Conservation (phyloP, 1,284 basidiomycete species). For the Naganishia albida region DNA sequence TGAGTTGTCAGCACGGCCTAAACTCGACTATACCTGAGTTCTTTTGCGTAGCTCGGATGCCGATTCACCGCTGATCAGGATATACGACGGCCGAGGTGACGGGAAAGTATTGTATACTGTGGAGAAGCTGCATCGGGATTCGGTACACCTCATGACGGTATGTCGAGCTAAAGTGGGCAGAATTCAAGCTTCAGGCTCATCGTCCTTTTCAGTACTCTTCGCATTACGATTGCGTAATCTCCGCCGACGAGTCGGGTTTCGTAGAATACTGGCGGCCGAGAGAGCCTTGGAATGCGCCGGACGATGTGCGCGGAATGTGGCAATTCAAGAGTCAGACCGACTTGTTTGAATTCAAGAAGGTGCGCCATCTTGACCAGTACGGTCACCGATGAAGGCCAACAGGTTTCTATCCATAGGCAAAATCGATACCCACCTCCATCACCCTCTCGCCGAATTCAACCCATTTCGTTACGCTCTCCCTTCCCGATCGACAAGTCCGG, state of each 20-base stretch:
- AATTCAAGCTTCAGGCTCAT: not conserved
- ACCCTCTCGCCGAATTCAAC: conserved; percentile 84
- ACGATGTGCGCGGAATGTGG: conserved; percentile 78
- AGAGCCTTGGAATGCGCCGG: conserved; percentile 82
- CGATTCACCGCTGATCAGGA: conserved; percentile 69
- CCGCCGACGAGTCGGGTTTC: conserved; percentile 91
- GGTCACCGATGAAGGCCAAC: not conserved
- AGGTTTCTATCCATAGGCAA: conserved; percentile 63
- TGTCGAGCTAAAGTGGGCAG: conserved; percentile 48
- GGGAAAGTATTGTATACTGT: conserved; percentile 73
- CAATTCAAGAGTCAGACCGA: conserved; percentile 88
- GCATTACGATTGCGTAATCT: conserved; percentile 84
- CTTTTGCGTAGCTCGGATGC: conserved; percentile 69
- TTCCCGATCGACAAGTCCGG: conserved; percentile 88
- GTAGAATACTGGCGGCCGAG: conserved; percentile 93
- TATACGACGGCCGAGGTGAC: conserved; percentile 90
- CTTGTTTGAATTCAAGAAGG: conserved; percentile 98
- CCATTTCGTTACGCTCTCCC: conserved; percentile 87
- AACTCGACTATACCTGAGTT: not conserved
- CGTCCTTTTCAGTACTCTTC: conserved; percentile 72
- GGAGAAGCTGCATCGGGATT: conserved; percentile 75
- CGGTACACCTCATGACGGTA: conserved; percentile 88
- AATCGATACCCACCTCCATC: conserved; percentile 85
- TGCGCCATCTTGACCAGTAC: conserved; percentile 43
- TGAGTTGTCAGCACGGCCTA: conserved; percentile 53